A percentile compares a stretch with the other conserved stretches of the same genome.
Evolutionary conservation across 305 asterid genomes (phyloP).

Genomic region (Euphrasia arctica): DNA sequence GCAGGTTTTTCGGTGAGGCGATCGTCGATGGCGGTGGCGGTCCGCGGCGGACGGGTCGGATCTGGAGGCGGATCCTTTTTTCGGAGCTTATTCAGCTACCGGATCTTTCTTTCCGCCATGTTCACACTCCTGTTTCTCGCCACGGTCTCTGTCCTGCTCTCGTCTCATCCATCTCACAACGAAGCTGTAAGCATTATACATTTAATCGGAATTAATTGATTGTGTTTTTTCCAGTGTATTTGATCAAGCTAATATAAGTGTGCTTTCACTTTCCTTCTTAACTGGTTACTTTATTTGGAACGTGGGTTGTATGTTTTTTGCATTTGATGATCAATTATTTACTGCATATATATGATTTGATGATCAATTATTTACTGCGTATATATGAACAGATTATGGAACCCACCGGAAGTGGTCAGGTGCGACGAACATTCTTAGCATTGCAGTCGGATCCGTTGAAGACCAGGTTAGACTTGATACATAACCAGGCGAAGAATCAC

Average conservation of each 20-base stretch:
- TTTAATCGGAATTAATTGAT: background rate
- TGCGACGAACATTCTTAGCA: conserved; percentile 55
- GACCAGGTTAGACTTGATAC: conserved; percentile 60
- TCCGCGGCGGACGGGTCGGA: conserved; percentile 65
- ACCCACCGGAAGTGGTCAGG: conserved; percentile 51
- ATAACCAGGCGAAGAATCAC: conserved; percentile 67
- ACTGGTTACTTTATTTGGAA: conserved; percentile 5
- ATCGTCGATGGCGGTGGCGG: conserved; percentile 73
- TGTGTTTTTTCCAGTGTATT: background rate
- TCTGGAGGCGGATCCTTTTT: conserved; percentile 62
- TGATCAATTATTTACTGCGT: background rate
- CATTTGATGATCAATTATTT: conserved; percentile 7
- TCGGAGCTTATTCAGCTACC: conserved; percentile 74
- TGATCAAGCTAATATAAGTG: background rate
- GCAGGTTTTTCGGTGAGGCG: conserved; percentile 32
- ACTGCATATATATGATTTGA: background rate
- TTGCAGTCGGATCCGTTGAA: conserved; percentile 65
- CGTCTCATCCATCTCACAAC: conserved; percentile 58
- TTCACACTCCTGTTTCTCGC: conserved; percentile 72
- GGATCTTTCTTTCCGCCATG: conserved; percentile 84
- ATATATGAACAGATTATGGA: conserved; percentile 41
- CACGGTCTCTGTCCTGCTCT: conserved; percentile 71
- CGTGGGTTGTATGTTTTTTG: background rate
- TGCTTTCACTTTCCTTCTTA: background rate
- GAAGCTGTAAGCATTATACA: conserved; percentile 47